phyloP scores from a whole-genome alignment of 2,329 filamentous ascomycete genomes.

The Neonectria ditissima region DNA sequence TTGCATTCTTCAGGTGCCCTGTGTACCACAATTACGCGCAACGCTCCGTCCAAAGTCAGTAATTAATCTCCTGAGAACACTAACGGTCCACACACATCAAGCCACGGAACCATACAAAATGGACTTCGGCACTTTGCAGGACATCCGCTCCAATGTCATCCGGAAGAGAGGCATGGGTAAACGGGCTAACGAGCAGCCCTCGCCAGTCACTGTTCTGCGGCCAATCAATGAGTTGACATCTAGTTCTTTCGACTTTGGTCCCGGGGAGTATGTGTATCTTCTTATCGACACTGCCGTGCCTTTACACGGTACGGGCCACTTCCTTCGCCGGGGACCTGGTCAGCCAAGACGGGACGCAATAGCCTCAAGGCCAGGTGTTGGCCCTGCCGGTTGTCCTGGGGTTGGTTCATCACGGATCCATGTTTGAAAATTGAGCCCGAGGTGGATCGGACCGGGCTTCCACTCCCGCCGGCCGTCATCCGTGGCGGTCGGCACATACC shows the following conservation, averaged over 20 bases:
- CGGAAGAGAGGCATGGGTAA: background rate
- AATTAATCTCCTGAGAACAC: constrained; percentile 11
- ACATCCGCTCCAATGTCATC: constrained; percentile 8
- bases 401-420: constrained; percentile 7
- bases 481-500: constrained; percentile 10
- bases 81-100: constrained; percentile 6
- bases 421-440: constrained; percentile 19
- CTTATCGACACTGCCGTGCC: background rate
- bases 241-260: background rate
- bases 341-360: constrained; percentile 18
- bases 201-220: background rate
- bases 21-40: background rate
- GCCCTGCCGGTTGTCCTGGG: background rate
- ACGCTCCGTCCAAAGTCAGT: background rate
- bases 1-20: background rate
- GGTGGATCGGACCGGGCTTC: constrained; percentile 40
- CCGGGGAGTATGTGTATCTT: background rate
- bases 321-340: background rate
- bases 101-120: constrained; percentile 3
- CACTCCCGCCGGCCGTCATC: constrained; percentile 23
- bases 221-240: background rate
- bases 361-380: constrained; percentile 6
- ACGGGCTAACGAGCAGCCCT: background rate
- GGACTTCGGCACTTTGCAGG: background rate
- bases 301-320: constrained; percentile 2